These are phyloP conservation scores for Pulveroboletus sp. DNA, from an alignment of 768 basidiomycete genomes.

Conservation along the genomic window DNA sequence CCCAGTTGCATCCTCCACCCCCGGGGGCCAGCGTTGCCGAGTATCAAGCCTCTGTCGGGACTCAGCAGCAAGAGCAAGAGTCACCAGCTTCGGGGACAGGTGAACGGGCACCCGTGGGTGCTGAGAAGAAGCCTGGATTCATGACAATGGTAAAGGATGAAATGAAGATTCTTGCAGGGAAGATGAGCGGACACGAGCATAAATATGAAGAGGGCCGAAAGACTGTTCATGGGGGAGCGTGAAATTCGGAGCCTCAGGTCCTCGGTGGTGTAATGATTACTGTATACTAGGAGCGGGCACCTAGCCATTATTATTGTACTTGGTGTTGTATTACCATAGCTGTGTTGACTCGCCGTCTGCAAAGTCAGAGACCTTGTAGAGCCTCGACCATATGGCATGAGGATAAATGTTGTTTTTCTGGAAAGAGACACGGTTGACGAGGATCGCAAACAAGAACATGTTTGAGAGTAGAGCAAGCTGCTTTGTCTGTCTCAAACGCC, in stretches of 20 bases:
- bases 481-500: too few species aligned
- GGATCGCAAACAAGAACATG: too few species aligned
- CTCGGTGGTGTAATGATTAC: neutral
- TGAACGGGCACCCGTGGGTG: neutral
- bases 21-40: conserved; percentile 16
- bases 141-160: conserved; percentile 31
- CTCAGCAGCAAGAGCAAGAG: neutral
- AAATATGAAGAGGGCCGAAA: conserved; percentile 28
- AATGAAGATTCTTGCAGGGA: conserved; percentile 31
- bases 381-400: too few species aligned
- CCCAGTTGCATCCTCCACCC: conserved; percentile 26
- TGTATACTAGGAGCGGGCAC: conserved; percentile 1
- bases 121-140: conserved; percentile 24
- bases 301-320: conserved; percentile 3
- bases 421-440: too few species aligned
- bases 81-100: neutral
- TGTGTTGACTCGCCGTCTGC: neutral
- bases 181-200: conserved; percentile 25
- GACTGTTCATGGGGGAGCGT: conserved; percentile 23
- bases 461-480: too few species aligned
- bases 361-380: too few species aligned
- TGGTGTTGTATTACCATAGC: conserved; percentile 3
- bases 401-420: too few species aligned
- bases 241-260: conserved; percentile 3
- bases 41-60: neutral